These are phyloP conservation scores for Solanum raphanifolium DNA, from an alignment of 257 asterid species.

Conservation along the genomic window DNA sequence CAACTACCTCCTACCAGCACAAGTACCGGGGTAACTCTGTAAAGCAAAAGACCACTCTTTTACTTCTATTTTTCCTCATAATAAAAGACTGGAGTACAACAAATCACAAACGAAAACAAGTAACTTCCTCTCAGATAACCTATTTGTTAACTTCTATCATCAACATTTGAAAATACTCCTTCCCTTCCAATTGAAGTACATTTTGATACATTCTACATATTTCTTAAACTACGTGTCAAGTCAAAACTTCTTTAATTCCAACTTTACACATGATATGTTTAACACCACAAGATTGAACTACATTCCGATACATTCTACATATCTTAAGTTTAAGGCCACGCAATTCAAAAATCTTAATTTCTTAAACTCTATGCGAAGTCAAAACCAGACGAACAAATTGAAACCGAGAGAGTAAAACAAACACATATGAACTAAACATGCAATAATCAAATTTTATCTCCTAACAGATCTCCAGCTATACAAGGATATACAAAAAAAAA, in stretches of 20 bases:
- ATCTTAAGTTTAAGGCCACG: background rate
- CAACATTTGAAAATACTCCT: background rate
- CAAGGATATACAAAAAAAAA: background rate
- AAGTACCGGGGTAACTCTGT: background rate
- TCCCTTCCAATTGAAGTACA: background rate
- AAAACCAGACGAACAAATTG: background rate
- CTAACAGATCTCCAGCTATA: background rate
- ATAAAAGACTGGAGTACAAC: background rate
- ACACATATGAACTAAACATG: background rate
- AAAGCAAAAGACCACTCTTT: background rate
- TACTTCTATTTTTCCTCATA: background rate
- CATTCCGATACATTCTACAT: background rate
- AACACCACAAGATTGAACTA: background rate
- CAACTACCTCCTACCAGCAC: background rate
- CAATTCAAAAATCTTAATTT: background rate
- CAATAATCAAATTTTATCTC: background rate
- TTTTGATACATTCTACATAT: too few species aligned
- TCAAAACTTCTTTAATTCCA: background rate
- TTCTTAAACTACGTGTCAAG: too few species aligned
- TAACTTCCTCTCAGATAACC: background rate
- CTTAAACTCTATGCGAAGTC: background rate
- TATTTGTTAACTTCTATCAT: background rate
- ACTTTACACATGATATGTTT: background rate
- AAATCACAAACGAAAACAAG: background rate
- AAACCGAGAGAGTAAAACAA: background rate